These are phyloP conservation scores for Hypoxylon lienhwacheense DNA, from an alignment of 495 filamentous ascomycete genomes.

Conservation along the genomic window DNA sequence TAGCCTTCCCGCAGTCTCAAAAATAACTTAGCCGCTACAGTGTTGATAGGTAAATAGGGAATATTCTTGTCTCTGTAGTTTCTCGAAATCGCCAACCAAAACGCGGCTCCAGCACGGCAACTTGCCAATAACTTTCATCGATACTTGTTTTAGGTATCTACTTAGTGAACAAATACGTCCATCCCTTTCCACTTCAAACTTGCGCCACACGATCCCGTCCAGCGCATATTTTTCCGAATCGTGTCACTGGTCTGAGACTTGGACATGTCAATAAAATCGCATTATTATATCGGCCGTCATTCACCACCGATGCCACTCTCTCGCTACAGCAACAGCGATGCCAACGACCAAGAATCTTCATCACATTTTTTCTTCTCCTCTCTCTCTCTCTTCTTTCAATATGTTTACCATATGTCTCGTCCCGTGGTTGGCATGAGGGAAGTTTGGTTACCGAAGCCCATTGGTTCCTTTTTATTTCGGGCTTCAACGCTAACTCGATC, in stretches of 20 bases:
- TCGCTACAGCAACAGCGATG: constrained; percentile 26
- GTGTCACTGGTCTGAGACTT: no score
- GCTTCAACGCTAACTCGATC: constrained; percentile 36
- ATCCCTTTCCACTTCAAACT: constrained; percentile 7
- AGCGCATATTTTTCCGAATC: constrained; percentile 32
- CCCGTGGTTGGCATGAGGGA: constrained; percentile 16
- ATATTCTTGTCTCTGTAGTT: constrained; percentile 19
- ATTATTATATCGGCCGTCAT: constrained; percentile 14
- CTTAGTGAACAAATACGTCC: constrained; percentile 20
- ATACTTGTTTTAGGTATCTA: constrained; percentile 8
- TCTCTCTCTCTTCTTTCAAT: constrained; percentile 3
- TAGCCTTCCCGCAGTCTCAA: constrained; percentile 17
- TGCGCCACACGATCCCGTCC: constrained; percentile 19
- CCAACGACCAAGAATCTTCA: constrained; percentile 12
- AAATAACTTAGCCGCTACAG: constrained; percentile 6
- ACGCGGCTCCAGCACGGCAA: constrained; percentile 15
- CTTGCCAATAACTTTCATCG: constrained; percentile 15
- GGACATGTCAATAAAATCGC: constrained; percentile 3
- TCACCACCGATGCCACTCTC: constrained; percentile 32
- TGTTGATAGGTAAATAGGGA: constrained; percentile 26
- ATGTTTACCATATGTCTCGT: constrained; percentile 18
- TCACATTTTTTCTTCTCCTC: no score
- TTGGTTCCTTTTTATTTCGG: constrained; percentile 31
- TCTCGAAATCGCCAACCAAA: constrained; percentile 22
- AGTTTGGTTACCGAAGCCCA: constrained; percentile 17